Percentiles rank a stretch among this genome's conserved stretches.
Conservation (phyloP, 2,329 filamentous ascomycete species). For the Fusarium marasasianum region DNA sequence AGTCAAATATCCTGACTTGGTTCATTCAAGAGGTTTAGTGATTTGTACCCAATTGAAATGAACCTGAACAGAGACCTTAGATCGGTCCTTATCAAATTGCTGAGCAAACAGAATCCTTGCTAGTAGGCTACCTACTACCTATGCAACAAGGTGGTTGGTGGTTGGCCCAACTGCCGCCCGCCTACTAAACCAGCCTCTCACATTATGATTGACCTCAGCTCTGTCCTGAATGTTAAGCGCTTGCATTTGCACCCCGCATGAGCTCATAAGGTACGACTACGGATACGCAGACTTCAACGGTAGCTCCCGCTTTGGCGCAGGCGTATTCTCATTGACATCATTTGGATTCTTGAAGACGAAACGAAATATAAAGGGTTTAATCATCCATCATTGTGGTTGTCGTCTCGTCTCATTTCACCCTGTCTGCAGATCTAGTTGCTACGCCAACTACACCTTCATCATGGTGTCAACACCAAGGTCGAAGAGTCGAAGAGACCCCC, state of each 20-base stretch:
- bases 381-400: not conserved
- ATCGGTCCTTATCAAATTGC: not conserved
- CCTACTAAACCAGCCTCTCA: slow-evolving; percentile 10
- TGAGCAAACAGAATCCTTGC: not conserved
- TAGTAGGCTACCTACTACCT: not conserved
- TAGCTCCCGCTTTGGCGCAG: slow-evolving; percentile 17
- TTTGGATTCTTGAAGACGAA: not conserved
- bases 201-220: slow-evolving; percentile 4
- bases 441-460: not conserved
- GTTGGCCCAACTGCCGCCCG: not conserved
- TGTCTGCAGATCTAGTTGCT: not conserved
- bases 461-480: slow-evolving; percentile 32
- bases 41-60: not conserved
- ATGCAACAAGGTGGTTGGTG: not conserved
- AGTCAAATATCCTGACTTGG: not conserved
- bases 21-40: not conserved
- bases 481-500: slow-evolving; percentile 18
- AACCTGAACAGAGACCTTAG: not conserved
- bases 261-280: slow-evolving; percentile 1
- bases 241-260: slow-evolving; percentile 20
- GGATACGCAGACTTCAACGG: slow-evolving; percentile 2
- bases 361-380: not conserved
- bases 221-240: not conserved
- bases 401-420: not conserved
- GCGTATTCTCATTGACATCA: not conserved